Percentiles rank a stretch among this genome's conserved stretches.
Conservation (phyloP, 305 asterid genomes). For the Plantago coronopus region DNA sequence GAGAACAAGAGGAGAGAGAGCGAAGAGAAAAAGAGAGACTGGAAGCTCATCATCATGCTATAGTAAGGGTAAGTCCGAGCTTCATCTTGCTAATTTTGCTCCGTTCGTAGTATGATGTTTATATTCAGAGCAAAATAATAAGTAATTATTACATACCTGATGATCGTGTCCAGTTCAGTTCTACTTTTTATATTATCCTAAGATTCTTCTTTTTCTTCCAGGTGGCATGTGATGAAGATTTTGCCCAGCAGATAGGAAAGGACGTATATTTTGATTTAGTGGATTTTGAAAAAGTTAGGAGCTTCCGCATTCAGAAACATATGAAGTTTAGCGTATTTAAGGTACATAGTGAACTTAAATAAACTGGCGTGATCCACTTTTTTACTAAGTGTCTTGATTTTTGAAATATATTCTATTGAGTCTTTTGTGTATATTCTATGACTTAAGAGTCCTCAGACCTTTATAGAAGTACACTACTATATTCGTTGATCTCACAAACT, state of each 20-base stretch:
- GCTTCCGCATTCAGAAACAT: slow-evolving; percentile 47
- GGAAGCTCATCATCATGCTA: slow-evolving; percentile 48
- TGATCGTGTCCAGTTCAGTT: slow-evolving; percentile 8
- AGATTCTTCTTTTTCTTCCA: slow-evolving; percentile 24
- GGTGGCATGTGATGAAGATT: slow-evolving; percentile 57
- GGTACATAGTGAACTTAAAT: slow-evolving; percentile 29
- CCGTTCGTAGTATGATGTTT: too few relatives aligned
- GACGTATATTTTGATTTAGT: slow-evolving; percentile 50
- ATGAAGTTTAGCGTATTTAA: slow-evolving; percentile 41
- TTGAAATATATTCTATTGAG: background rate
- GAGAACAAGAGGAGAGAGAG: slow-evolving; percentile 48
- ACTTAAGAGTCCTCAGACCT: too few relatives aligned
- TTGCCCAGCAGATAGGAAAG: slow-evolving; percentile 46
- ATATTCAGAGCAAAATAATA: too few relatives aligned
- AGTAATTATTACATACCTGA: background rate
- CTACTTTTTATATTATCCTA: slow-evolving; percentile 10
- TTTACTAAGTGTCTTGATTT: background rate
- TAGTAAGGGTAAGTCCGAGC: slow-evolving; percentile 34
- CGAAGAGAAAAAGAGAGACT: slow-evolving; percentile 50
- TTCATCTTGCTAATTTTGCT: too few relatives aligned
- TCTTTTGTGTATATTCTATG: too few relatives aligned
- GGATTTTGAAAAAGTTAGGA: slow-evolving; percentile 51
- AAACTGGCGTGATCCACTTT: slow-evolving; percentile 9
- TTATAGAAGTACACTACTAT: too few relatives aligned
- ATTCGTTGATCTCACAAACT: too few relatives aligned